These are phyloP conservation scores for Coelastrella sp. DNA, from an alignment of 139 green algal species.

Conservation along the genomic window DNA sequence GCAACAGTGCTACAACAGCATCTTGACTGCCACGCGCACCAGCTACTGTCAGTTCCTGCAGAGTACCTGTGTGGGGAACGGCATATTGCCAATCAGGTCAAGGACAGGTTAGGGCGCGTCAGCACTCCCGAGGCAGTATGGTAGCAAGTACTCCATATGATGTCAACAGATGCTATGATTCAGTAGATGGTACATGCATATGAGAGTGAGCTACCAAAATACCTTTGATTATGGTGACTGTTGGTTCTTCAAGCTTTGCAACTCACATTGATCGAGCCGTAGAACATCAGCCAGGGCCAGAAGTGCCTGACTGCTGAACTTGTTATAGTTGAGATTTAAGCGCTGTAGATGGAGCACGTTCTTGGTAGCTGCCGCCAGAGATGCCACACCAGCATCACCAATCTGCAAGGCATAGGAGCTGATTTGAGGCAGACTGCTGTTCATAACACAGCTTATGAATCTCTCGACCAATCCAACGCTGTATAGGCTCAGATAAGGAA, in stretches of 20 bases:
- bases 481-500: too few relatives aligned
- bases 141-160: too few relatives aligned
- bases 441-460: too few relatives aligned
- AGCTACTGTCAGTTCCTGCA: conserved; percentile 62
- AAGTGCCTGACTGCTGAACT: conserved; percentile 49
- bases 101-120: not conserved
- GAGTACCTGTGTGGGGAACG: too few relatives aligned
- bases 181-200: too few relatives aligned
- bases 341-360: conserved; percentile 58
- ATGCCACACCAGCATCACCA: conserved; percentile 57
- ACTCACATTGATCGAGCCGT: conserved; percentile 51
- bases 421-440: too few relatives aligned
- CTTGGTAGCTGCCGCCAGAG: conserved; percentile 56
- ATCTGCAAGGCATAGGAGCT: conserved; percentile 50
- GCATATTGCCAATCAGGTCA: too few relatives aligned
- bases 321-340: conserved; percentile 67
- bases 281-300: conserved; percentile 57
- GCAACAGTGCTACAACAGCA: conserved; percentile 51
- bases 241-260: not conserved
- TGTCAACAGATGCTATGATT: too few relatives aligned
- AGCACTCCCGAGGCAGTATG: not conserved
- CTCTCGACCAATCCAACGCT: too few relatives aligned
- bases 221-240: not conserved
- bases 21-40: conserved; percentile 51
- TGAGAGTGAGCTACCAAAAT: not conserved